Evolutionary conservation across 306 rosid species (phyloP).

Genomic region (Inga oerstediana): DNA sequence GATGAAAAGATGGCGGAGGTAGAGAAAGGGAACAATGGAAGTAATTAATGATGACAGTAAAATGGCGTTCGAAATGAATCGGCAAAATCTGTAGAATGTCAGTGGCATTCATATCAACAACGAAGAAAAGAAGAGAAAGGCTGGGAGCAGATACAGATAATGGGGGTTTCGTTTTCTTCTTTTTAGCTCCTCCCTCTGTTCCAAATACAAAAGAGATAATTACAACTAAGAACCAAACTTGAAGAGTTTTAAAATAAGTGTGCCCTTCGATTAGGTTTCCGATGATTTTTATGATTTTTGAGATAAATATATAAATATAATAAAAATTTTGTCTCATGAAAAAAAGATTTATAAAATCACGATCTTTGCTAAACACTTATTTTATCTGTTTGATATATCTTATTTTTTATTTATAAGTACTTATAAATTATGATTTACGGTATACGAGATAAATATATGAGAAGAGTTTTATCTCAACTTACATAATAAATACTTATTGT

Average conservation of each 20-base stretch:
- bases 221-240: background rate
- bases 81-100: slow-evolving; percentile 50
- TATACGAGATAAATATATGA: too few species aligned
- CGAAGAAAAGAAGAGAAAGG: background rate
- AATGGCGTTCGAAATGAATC: slow-evolving; percentile 26
- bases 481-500: too few species aligned
- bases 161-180: slow-evolving; percentile 45
- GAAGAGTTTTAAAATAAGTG: background rate
- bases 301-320: too few species aligned
- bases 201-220: background rate
- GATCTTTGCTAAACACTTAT: too few species aligned
- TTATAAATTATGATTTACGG: too few species aligned
- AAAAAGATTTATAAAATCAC: too few species aligned
- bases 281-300: too few species aligned
- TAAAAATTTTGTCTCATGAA: too few species aligned
- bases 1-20: slow-evolving; percentile 32
- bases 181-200: slow-evolving; percentile 35
- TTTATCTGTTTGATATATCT: too few species aligned
- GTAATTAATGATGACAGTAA: background rate
- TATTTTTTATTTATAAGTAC: too few species aligned
- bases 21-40: slow-evolving; percentile 6
- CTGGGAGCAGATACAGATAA: slow-evolving; percentile 11
- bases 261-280: too few species aligned
- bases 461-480: too few species aligned
- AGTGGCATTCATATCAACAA: slow-evolving; percentile 36